phyloP scores from a whole-genome alignment of 2,329 filamentous ascomycete genomes.

The Westerdykella sp. region DNA sequence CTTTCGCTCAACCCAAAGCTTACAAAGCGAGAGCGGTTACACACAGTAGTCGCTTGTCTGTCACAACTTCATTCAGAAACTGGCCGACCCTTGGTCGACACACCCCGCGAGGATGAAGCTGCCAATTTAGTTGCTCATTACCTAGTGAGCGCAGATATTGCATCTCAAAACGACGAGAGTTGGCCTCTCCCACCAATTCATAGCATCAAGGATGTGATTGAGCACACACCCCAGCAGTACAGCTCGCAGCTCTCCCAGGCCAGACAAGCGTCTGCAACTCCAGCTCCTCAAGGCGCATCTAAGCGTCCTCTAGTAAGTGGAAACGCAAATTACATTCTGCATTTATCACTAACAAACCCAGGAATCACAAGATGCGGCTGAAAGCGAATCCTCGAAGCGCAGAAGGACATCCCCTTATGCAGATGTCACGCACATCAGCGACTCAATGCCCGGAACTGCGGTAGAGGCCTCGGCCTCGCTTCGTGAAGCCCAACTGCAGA shows the following conservation, averaged over 20 bases:
- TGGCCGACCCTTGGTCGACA: conserved; percentile 30
- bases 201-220: conserved; percentile 24
- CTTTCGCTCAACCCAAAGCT: conserved; percentile 27
- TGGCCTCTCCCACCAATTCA: conserved; percentile 31
- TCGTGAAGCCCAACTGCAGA: conserved; percentile 5
- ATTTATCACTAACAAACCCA: conserved; percentile 4
- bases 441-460: conserved; percentile 35
- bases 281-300: conserved; percentile 7
- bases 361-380: conserved; percentile 14
- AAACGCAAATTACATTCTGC: neutral
- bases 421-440: conserved; percentile 39
- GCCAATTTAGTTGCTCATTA: conserved; percentile 24
- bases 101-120: conserved; percentile 17
- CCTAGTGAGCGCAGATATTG: conserved; percentile 11
- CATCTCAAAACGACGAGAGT: conserved; percentile 3
- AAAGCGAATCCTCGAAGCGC: conserved; percentile 24
- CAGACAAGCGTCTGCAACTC: conserved; percentile 6
- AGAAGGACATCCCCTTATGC: conserved; percentile 28
- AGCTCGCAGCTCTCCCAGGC: conserved; percentile 5
- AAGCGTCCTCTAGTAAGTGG: conserved; percentile 26
- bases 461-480: conserved; percentile 8
- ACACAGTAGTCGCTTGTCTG: conserved; percentile 35
- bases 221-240: conserved; percentile 23
- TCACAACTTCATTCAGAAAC: conserved; percentile 24
- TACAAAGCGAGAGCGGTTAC: conserved; percentile 19